Evolutionary conservation across 352 stramenopile species (phyloP), one percentile per base, ranked within the genome.

Genomic region (Aphanomyces invadans): DNA sequence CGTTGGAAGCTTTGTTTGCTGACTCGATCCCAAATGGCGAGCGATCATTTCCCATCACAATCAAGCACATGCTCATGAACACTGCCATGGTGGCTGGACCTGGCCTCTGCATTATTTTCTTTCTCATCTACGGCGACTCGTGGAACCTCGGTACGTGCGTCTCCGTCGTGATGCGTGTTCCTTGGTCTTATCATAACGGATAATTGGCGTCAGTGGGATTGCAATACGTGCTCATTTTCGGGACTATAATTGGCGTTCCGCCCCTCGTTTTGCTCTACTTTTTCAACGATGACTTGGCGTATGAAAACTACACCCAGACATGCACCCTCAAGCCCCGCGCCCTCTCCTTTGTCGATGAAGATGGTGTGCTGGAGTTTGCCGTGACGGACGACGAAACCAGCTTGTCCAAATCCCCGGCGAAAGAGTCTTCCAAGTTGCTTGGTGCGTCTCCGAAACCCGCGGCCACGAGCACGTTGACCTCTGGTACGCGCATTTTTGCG

Each of bases 1-100:
- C 83, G 0, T 73, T 88, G 59, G 83, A 94, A 46, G 87, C 89
- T 1, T 67, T 96, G 0, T 94, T 96, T 53, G 84, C 86, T 7
- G 88, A 96, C 66, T 95, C 86, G 0, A 76, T 95, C 31, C 79
- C 80, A 7, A 48, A 77, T 1, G 81, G 83, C 0, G 72, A 88
- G 63, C 72, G 88, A 32, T 91, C 81, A 1, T 71, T 80, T 9
- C 86, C 81, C 19, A 95, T 95, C 72, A 95, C 76, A 17, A 64
- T 90, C 48, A 87, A 89, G 63, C 76, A 86, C 61, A 70, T 83
- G 19, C 71, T 92, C 32, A 74, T 76, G 26, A 88, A 89, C 60
- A 33, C 70, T 0, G 74, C 79, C 32, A 66, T 79, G 0, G 72
- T 87, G 15, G 62, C 81, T 11, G 83, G 86, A 0, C 86, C 86